phyloP scores from a whole-genome alignment of 257 asterid species.

The Buddleja alternifolia region DNA sequence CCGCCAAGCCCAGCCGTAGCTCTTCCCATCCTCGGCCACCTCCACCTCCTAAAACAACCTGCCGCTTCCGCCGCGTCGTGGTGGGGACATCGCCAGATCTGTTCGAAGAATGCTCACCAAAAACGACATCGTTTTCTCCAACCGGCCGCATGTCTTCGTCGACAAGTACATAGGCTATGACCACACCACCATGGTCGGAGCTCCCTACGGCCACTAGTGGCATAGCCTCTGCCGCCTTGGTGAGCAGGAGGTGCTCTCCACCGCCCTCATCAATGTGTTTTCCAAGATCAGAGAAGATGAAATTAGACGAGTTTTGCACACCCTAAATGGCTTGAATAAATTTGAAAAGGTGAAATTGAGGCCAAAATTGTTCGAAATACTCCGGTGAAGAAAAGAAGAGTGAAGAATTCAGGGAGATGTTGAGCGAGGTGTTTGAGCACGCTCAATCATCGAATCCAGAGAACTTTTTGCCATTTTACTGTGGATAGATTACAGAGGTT shows the following conservation, averaged over 20 bases:
- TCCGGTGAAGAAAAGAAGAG: slow-evolving; percentile 7
- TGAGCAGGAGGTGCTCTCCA: slow-evolving; percentile 41
- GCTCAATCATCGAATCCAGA: slow-evolving; percentile 41
- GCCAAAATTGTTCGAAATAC: slow-evolving; percentile 34
- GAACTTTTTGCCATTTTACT: slow-evolving; percentile 42
- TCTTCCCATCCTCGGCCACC: slow-evolving; percentile 53
- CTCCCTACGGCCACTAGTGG: slow-evolving; percentile 49
- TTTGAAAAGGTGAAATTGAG: slow-evolving; percentile 29
- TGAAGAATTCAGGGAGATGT: slow-evolving; percentile 28
- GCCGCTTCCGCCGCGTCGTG: slow-evolving; percentile 48
- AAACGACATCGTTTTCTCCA: slow-evolving; percentile 50
- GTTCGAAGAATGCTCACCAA: slow-evolving; percentile 42
- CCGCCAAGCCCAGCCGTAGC: slow-evolving; percentile 41
- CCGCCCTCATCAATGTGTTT: slow-evolving; percentile 42
- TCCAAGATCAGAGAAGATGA: slow-evolving; percentile 38
- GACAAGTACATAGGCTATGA: slow-evolving; percentile 52
- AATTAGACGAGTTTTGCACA: slow-evolving; percentile 19
- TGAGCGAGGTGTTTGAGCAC: slow-evolving; percentile 37
- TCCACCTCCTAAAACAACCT: slow-evolving; percentile 51
- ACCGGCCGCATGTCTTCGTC: slow-evolving; percentile 37
- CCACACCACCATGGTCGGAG: slow-evolving; percentile 47
- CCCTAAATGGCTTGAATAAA: background rate
- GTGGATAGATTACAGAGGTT: slow-evolving; percentile 49
- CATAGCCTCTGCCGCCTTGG: slow-evolving; percentile 49
- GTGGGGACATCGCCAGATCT: slow-evolving; percentile 45